Percentiles rank a stretch among this genome's conserved stretches.
Conservation (phyloP, 108 stramenopile species). For the Nitzschia sp. region DNA sequence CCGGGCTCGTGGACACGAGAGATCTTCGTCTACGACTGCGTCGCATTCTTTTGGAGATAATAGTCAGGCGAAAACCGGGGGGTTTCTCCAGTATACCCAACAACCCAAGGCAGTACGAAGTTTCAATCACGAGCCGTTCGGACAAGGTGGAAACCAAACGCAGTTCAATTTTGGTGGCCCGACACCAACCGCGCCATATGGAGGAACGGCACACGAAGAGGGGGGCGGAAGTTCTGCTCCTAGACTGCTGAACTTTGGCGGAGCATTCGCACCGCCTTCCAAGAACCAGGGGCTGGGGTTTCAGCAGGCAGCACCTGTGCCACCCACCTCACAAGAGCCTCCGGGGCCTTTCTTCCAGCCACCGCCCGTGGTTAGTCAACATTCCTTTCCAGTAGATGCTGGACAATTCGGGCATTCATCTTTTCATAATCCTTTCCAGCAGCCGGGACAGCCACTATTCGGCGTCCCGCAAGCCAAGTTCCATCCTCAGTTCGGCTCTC, state of each 20-base stretch:
- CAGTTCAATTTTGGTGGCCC: not conserved
- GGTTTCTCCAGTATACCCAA: slow-evolving; percentile 35
- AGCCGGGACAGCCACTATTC: slow-evolving; percentile 5
- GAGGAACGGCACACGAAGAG: not conserved
- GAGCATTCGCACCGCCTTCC: slow-evolving; percentile 51
- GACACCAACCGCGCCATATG: not conserved
- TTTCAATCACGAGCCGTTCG: not conserved
- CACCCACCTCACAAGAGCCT: not conserved
- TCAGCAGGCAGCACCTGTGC: not conserved
- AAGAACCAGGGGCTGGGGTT: slow-evolving; percentile 11
- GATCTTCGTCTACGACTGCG: not conserved
- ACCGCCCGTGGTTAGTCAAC: not conserved
- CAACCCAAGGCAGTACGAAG: slow-evolving; percentile 40
- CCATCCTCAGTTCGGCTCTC: not conserved
- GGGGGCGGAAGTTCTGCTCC: slow-evolving; percentile 11
- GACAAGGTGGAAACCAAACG: too few relatives aligned
- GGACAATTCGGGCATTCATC: not conserved
- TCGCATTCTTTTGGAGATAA: slow-evolving; percentile 1
- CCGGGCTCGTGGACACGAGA: slow-evolving; percentile 19
- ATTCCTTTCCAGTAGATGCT: not conserved
- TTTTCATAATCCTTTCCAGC: slow-evolving; percentile 9
- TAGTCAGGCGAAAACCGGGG: slow-evolving; percentile 3
- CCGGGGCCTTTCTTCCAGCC: not conserved
- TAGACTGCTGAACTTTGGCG: slow-evolving; percentile 43
- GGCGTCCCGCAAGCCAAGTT: not conserved